Evolutionary conservation across 2,329 filamentous ascomycete species (phyloP), one percentile per base, ranked within the genome.

Genomic region (Arthrobotrys musiformis): DNA sequence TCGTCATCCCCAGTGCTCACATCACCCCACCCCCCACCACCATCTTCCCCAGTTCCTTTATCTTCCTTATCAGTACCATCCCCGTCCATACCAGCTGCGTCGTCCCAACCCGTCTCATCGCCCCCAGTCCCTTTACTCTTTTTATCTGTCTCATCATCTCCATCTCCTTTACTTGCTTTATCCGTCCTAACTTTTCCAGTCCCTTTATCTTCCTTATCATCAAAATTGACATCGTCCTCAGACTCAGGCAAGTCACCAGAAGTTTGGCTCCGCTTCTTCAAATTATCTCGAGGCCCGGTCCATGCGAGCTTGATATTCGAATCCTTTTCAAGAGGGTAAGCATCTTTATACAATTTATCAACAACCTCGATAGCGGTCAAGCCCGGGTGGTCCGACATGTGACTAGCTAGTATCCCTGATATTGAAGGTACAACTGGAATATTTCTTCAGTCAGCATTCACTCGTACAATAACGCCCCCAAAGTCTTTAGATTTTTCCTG

Each of bases 261-360:
- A 44, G 22, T 1, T 0, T 61, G 17, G 15, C 24, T 30, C 4
- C 37, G 33, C 13, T 26, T 61, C 35, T n/a, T 9, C 19, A 26
- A 13, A n/a, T 56, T 42, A 1, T 35, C 26, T 11, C 56, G 44
- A 6, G n/a, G 40, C 5, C 40, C 40, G 17, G 52, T 50, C 67
- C 67, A 70, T 24, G 35, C 54, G 13, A 70, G 22, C 9, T 42
- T 52, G 6, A 56, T 56, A 9, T n/a, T 58, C 4, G 54, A 58
- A 24, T 54, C 26, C 22, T 42, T 30, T 5, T 62, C 13, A 19
- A 46, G 40, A 2, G 54, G 56, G 17, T 70, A 70, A 19, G 67
- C 67, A 17, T 70, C 44, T 2, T 40, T 46, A 19, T 70, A 70
- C 17, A 70, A 26, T 19, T 61, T 62, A 8, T 70, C 8, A n/a